Evolutionary conservation across 345 rosid species (phyloP).

Genomic region (Carallia brachiata): DNA sequence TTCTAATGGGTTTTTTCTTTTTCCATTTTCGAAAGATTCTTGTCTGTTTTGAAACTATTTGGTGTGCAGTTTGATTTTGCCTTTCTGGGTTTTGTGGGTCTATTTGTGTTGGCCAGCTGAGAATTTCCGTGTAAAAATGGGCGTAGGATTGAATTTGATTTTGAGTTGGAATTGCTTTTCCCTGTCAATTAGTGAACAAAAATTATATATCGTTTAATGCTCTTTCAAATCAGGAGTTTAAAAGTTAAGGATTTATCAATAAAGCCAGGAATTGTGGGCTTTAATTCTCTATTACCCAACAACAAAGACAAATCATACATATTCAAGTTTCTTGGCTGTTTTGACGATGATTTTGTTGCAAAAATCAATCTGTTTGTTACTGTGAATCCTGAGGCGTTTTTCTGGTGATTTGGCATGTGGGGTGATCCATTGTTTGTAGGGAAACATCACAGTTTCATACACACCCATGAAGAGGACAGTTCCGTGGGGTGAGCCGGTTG

Average conservation of each 20-base stretch:
- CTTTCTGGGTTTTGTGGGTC: background rate
- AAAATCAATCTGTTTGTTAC: background rate
- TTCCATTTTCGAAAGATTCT: background rate
- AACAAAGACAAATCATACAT: no score
- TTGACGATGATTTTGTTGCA: no score
- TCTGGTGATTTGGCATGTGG: constrained; percentile 6
- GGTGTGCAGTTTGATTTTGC: background rate
- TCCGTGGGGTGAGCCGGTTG: constrained; percentile 51
- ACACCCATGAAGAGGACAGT: constrained; percentile 47
- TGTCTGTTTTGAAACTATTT: background rate
- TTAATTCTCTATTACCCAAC: no score
- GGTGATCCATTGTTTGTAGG: constrained; percentile 4
- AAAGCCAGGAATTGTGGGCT: background rate
- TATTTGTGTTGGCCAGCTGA: background rate
- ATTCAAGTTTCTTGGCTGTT: no score
- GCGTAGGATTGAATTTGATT: background rate
- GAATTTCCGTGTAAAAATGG: background rate
- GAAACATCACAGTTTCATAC: background rate
- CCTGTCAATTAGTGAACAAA: background rate
- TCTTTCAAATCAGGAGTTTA: background rate
- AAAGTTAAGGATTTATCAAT: background rate
- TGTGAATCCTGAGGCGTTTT: background rate
- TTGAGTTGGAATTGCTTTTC: background rate
- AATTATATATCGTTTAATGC: background rate
- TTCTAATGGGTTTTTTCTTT: background rate